phyloP scores from a whole-genome alignment of 768 basidiomycete genomes.

The Tulasnella sp. region DNA sequence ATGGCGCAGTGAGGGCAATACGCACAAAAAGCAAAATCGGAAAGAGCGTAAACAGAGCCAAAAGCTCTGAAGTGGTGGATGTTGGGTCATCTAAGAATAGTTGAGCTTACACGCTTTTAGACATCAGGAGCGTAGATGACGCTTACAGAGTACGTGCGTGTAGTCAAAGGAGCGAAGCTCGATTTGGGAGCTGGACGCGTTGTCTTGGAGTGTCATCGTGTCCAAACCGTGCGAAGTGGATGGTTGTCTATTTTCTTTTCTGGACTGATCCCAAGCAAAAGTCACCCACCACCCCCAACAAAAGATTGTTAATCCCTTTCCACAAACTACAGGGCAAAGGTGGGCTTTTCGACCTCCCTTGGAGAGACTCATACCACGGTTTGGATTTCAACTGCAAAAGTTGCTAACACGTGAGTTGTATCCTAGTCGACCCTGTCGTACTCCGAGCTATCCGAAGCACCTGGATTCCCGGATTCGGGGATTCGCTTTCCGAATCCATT shows the following conservation, averaged over 20 bases:
- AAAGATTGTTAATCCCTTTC: background rate
- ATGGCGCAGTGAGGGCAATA: background rate
- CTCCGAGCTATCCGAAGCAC: background rate
- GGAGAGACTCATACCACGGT: background rate
- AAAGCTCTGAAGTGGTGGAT: conserved; percentile 52
- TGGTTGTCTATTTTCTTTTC: conserved; percentile 8
- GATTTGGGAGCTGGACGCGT: background rate
- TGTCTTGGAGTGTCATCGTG: background rate
- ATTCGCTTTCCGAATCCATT: background rate
- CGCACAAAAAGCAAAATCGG: conserved; percentile 70
- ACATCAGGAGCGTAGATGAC: background rate
- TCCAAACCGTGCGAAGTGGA: background rate
- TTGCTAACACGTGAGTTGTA: background rate
- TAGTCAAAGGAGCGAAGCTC: conserved; percentile 51
- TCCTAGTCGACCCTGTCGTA: background rate
- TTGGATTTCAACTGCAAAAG: background rate
- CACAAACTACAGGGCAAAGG: background rate
- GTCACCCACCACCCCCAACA: conserved; percentile 14
- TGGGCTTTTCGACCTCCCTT: background rate
- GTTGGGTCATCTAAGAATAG: conserved; percentile 54
- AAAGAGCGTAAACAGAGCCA: conserved; percentile 63
- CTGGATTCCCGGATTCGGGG: background rate
- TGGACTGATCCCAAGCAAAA: conserved; percentile 15
- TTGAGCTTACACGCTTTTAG: background rate
- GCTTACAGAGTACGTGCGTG: conserved; percentile 64